A percentile compares a stretch with the other conserved stretches of the same genome.
These are phyloP conservation scores for Leptographium lundbergii DNA, from an alignment of 2,329 filamentous ascomycete species.

Conservation along the genomic window DNA sequence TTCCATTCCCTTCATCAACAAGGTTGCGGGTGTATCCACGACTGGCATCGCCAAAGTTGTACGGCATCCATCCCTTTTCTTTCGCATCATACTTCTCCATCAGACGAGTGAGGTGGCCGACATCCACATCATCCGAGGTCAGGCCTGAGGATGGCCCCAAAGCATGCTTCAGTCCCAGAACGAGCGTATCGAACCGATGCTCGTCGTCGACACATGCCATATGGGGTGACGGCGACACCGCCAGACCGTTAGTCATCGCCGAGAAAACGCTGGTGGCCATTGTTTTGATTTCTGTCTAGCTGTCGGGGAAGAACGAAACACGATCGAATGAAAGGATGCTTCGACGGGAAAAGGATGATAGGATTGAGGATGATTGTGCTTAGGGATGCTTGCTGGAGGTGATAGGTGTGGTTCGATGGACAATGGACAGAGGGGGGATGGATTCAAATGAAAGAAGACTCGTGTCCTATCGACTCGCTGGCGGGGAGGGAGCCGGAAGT, in stretches of 20 bases:
- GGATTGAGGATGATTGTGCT: background rate
- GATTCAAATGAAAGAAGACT: background rate
- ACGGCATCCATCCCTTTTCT: slow-evolving; percentile 58
- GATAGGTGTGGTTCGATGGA: background rate
- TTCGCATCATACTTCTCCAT: slow-evolving; percentile 65
- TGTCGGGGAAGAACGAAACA: background rate
- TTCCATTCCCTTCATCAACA: slow-evolving; percentile 74
- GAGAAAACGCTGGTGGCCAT: background rate
- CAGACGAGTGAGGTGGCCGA: slow-evolving; percentile 53
- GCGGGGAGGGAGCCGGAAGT: background rate
- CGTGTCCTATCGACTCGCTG: background rate
- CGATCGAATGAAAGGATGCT: background rate
- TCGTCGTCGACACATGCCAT: slow-evolving; percentile 13
- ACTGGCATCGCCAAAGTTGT: slow-evolving; percentile 58
- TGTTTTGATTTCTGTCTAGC: background rate
- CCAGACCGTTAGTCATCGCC: background rate
- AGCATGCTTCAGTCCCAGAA: slow-evolving; percentile 57
- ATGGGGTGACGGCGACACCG: background rate
- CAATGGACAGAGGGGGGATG: background rate
- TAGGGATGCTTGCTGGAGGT: background rate
- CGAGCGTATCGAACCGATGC: slow-evolving; percentile 52
- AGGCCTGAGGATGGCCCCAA: slow-evolving; percentile 74
- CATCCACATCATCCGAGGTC: slow-evolving; percentile 69
- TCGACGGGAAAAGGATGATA: background rate
- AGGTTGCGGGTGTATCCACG: slow-evolving; percentile 76